phyloP scores from a whole-genome alignment of 75 land plant genomes.

The Azolla pinnata region DNA sequence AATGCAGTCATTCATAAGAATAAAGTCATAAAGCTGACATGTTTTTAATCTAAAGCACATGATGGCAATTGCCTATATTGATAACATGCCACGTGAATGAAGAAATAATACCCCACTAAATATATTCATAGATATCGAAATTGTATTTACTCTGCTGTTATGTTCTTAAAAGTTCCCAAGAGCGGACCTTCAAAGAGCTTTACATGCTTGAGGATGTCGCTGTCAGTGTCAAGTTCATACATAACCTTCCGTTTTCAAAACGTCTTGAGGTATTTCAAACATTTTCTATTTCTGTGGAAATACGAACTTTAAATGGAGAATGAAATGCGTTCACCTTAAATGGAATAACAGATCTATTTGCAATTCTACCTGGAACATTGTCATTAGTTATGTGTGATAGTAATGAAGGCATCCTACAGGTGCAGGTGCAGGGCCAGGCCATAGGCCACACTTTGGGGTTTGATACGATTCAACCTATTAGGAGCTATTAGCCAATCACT shows the following conservation, averaged over 20 bases:
- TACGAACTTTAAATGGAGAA: not conserved
- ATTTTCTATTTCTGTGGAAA: not conserved
- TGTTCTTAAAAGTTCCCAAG: conserved; percentile 10
- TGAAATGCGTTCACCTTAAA: too few relatives aligned
- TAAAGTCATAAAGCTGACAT: too few relatives aligned
- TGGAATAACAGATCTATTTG: too few relatives aligned
- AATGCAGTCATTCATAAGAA: too few relatives aligned
- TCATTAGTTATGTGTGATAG: too few relatives aligned
- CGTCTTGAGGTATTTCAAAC: conserved; percentile 23
- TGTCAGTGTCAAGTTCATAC: conserved; percentile 13
- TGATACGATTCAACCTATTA: too few relatives aligned
- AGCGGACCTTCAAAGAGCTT: conserved; percentile 25
- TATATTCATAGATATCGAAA: not conserved
- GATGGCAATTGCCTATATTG: not conserved
- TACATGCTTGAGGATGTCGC: conserved; percentile 24
- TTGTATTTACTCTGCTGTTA: not conserved
- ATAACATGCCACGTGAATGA: not conserved
- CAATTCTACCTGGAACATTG: too few relatives aligned
- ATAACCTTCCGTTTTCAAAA: conserved; percentile 23
- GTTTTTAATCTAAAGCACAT: not conserved
- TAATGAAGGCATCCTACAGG: too few relatives aligned
- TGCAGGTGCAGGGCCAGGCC: too few relatives aligned
- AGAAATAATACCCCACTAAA: not conserved
- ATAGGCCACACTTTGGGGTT: too few relatives aligned
- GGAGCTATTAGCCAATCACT: too few relatives aligned